A percentile compares a stretch with the other conserved stretches of the same genome.
phyloP scores from a whole-genome alignment of 495 filamentous ascomycete species.

The Penicillium roqueforti region DNA sequence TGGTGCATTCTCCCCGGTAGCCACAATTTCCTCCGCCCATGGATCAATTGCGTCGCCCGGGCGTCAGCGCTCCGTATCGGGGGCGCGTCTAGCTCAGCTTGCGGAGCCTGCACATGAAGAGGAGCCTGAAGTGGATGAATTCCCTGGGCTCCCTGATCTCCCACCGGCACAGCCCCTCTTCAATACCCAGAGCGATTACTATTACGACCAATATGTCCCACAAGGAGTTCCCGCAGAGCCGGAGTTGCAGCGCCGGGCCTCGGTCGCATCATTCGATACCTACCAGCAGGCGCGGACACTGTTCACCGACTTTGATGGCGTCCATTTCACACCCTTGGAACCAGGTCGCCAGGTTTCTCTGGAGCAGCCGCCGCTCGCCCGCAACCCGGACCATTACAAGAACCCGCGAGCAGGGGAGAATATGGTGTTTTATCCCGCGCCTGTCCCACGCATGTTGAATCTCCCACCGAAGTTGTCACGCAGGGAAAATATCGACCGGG shows the following conservation, averaged over 20 bases:
- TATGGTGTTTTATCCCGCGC: conserved; percentile 94
- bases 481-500: conserved; percentile 56
- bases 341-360: conserved; percentile 35
- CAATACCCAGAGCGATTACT: conserved; percentile 19
- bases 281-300: conserved; percentile 63
- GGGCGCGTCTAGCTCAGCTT: conserved; percentile 48
- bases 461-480: conserved; percentile 84
- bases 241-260: conserved; percentile 35
- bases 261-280: conserved; percentile 63
- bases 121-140: conserved; percentile 31
- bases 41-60: conserved; percentile 55
- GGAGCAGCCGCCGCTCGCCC: conserved; percentile 40
- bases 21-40: conserved; percentile 62
- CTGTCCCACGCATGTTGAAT: conserved; percentile 89
- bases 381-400: conserved; percentile 56
- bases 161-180: conserved; percentile 26
- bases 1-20: conserved; percentile 68
- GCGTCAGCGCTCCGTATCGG: conserved; percentile 57
- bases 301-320: conserved; percentile 92
- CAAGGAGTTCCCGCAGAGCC: conserved; percentile 13
- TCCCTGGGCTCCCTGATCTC: conserved; percentile 17
- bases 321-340: conserved; percentile 63
- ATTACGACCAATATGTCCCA: conserved; percentile 21
- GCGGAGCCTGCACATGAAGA: conserved; percentile 48
- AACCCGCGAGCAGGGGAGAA: conserved; percentile 62